Conservation (phyloP, 2,329 filamentous ascomycete species). For the Phialophora chinensis region DNA sequence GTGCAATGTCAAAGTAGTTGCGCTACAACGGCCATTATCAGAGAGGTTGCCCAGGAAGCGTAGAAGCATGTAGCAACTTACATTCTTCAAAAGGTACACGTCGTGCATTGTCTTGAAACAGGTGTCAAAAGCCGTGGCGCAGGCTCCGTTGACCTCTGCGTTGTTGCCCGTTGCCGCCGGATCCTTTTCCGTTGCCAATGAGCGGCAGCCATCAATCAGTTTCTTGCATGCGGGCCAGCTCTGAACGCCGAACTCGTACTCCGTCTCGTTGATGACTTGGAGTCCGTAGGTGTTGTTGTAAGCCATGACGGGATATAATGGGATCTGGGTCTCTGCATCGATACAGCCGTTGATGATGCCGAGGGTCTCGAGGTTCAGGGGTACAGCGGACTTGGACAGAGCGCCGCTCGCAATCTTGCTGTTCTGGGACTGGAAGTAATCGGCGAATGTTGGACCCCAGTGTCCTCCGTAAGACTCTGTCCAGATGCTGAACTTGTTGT, state of each 20-base stretch:
- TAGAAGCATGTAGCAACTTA: neutral
- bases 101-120: constrained; percentile 8
- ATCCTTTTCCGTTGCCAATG: constrained; percentile 50
- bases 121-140: constrained; percentile 4
- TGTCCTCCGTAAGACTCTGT: constrained; percentile 41
- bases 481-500: constrained; percentile 47
- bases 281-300: constrained; percentile 61
- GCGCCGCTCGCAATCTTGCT: constrained; percentile 35
- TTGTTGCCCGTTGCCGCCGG: constrained; percentile 46
- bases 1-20: constrained; percentile 60
- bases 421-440: constrained; percentile 42
- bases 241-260: constrained; percentile 39
- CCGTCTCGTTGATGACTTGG: constrained; percentile 51
- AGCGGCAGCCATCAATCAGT: constrained; percentile 54
- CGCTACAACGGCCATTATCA: constrained; percentile 27
- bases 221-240: constrained; percentile 54
- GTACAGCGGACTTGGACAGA: constrained; percentile 31
- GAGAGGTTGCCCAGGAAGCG: neutral
- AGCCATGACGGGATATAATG: constrained; percentile 53
- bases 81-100: constrained; percentile 2
- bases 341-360: constrained; percentile 57
- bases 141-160: neutral
- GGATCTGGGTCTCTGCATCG: constrained; percentile 52
- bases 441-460: constrained; percentile 41
- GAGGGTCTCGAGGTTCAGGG: constrained; percentile 51